phyloP scores from a whole-genome alignment of 352 stramenopile species.

The Phytophthora vignae region DNA sequence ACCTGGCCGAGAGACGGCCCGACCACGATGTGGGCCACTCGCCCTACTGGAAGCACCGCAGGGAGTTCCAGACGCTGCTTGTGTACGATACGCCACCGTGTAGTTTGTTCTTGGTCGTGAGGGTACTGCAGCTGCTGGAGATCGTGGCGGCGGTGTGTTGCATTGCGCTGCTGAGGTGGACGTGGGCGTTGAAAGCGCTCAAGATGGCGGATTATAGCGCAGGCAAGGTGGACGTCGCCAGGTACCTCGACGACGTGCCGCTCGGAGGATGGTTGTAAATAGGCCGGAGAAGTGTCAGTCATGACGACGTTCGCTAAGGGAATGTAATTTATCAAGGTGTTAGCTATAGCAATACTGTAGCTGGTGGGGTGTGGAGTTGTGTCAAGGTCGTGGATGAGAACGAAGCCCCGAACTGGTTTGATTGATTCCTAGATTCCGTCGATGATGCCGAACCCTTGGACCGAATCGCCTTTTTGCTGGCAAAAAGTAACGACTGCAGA shows the following conservation, averaged over 20 bases:
- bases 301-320: slow-evolving; percentile 13
- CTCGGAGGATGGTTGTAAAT: slow-evolving; percentile 25
- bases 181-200: slow-evolving; percentile 12
- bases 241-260: not conserved
- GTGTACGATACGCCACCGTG: slow-evolving; percentile 26
- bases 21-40: slow-evolving; percentile 43
- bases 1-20: slow-evolving; percentile 26
- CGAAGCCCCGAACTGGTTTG: too few relatives aligned
- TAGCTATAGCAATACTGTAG: not conserved
- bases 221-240: slow-evolving; percentile 23
- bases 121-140: slow-evolving; percentile 40
- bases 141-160: slow-evolving; percentile 31
- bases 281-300: not conserved
- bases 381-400: too few relatives aligned
- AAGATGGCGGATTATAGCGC: slow-evolving; percentile 16
- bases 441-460: too few relatives aligned
- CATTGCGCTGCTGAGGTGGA: slow-evolving; percentile 32
- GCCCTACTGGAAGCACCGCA: slow-evolving; percentile 47
- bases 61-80: slow-evolving; percentile 40
- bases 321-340: slow-evolving; percentile 46
- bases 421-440: too few relatives aligned
- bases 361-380: not conserved
- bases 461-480: too few relatives aligned
- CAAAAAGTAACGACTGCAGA: not conserved
- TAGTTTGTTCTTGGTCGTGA: slow-evolving; percentile 29